Evolutionary conservation across 768 basidiomycete species (phyloP), one percentile per base, ranked within the genome.

Genomic region (Boletellus emodensis): DNA sequence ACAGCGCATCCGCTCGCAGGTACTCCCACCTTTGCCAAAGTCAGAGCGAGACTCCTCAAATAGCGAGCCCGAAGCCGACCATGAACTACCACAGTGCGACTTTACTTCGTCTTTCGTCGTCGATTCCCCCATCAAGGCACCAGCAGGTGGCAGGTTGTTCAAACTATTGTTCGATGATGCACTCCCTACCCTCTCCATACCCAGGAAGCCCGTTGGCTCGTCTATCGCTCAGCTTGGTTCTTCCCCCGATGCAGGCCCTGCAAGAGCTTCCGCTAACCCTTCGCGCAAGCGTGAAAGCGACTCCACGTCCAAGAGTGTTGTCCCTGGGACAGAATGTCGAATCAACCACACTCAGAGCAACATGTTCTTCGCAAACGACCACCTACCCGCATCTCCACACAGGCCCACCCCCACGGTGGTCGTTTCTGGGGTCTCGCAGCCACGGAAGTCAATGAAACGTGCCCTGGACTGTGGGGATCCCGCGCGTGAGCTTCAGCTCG

Each of bases 61-160:
- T 34, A 70, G 68, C 6, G 72, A 71, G 50, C 70, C 71, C 36
- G 72, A 72, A 22, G 56, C 68, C 32, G 67, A 71, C 49, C 69
- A 64, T 37, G 62, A 59, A 35, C 40, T 62, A 32, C 66, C 68
- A 22, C 62, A 36, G 3, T 62, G 64, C 22, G 33, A 63, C 40
- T 43, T 51, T 22, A 67, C 77, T 47, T 67, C 72, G 4, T 80
- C 77, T 11, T 83, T 86, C 61, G 73, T 91, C 5, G 80, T 75
- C 30, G 82, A 89, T 61, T 87, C 89, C 5, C 89, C 89, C 9
- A 72, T 82, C 46, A 90, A 90, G 63, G 71, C 71, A 18, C 74
- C 76, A 3, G 69, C 70, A 22, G 77, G 77, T 40, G 75, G 76
- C 45, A 85, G 80, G 62, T 75, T 75, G 3, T 91, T 89, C 71